Evolutionary conservation across 805 yeast genomes (phyloP).

Genomic region (Metschnikowia bowlesiae): DNA sequence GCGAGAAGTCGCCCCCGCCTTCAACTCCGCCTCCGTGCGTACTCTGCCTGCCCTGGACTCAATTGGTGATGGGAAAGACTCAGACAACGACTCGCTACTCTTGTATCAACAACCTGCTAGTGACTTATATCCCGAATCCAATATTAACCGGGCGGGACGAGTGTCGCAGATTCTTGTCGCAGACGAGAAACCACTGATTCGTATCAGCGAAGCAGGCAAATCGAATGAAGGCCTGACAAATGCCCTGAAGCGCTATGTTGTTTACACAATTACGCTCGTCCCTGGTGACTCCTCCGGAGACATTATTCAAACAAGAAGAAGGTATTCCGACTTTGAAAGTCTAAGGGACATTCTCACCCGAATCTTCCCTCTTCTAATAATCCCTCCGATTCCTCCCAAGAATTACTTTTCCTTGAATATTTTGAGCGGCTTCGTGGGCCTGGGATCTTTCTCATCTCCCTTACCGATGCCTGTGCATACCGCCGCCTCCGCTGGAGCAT

Average conservation of each 20-base stretch:
- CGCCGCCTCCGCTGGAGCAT: slow-evolving; percentile 3
- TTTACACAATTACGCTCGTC: slow-evolving; percentile 71
- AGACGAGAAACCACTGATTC: slow-evolving; percentile 24
- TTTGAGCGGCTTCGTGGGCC: slow-evolving; percentile 31
- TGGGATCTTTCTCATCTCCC: neutral
- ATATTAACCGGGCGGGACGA: slow-evolving; percentile 33
- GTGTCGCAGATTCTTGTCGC: slow-evolving; percentile 34
- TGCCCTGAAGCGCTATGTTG: slow-evolving; percentile 60
- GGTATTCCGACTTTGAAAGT: slow-evolving; percentile 91
- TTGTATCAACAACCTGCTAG: slow-evolving; percentile 20
- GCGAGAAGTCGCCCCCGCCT: neutral
- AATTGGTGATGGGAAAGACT: slow-evolving; percentile 8
- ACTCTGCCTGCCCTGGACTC: neutral
- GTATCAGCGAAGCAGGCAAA: slow-evolving; percentile 79
- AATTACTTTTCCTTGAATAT: slow-evolving; percentile 34
- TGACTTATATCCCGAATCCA: slow-evolving; percentile 14
- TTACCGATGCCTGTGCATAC: neutral
- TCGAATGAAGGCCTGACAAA: slow-evolving; percentile 71
- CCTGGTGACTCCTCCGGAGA: slow-evolving; percentile 32
- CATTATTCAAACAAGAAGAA: slow-evolving; percentile 60
- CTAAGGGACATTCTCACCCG: slow-evolving; percentile 66
- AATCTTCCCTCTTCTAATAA: slow-evolving; percentile 71
- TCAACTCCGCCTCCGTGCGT: neutral
- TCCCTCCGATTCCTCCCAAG: slow-evolving; percentile 86
- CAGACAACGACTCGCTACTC: slow-evolving; percentile 28